phyloP scores from a whole-genome alignment of 305 asterid genomes.

The Solanum hybrid region DNA sequence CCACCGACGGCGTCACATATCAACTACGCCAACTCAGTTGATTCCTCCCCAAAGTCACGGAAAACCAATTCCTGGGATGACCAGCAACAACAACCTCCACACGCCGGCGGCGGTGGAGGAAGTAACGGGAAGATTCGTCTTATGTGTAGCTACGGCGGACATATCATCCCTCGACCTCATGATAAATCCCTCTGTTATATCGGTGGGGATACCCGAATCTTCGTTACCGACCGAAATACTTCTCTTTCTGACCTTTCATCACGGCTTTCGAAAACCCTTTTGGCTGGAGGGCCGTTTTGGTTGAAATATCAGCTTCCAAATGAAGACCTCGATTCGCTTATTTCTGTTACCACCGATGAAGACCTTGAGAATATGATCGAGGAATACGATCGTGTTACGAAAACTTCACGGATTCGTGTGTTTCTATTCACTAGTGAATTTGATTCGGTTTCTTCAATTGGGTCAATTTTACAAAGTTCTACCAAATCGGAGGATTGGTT shows the following conservation, averaged over 20 bases:
- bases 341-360: constrained; percentile 67
- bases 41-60: constrained; percentile 50
- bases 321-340: constrained; percentile 77
- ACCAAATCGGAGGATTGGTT: constrained; percentile 84
- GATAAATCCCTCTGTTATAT: constrained; percentile 75
- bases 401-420: constrained; percentile 53
- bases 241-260: constrained; percentile 51
- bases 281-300: constrained; percentile 33
- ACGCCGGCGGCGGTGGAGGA: constrained; percentile 14
- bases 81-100: constrained; percentile 23
- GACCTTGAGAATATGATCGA: constrained; percentile 85
- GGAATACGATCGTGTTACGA: constrained; percentile 64
- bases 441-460: constrained; percentile 26
- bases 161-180: constrained; percentile 88
- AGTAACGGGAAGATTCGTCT: constrained; percentile 45
- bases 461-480: constrained; percentile 38
- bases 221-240: constrained; percentile 55
- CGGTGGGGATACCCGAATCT: constrained; percentile 89
- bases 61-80: constrained; percentile 53
- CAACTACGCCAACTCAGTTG: constrained; percentile 22
- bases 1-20: constrained; percentile 1
- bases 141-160: constrained; percentile 92
- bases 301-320: constrained; percentile 76
- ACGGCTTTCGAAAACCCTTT: constrained; percentile 65
- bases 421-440: constrained; percentile 42